These are phyloP conservation scores for Bidens hawaiensis DNA, from an alignment of 140 eudicot genomes.

Conservation along the genomic window DNA sequence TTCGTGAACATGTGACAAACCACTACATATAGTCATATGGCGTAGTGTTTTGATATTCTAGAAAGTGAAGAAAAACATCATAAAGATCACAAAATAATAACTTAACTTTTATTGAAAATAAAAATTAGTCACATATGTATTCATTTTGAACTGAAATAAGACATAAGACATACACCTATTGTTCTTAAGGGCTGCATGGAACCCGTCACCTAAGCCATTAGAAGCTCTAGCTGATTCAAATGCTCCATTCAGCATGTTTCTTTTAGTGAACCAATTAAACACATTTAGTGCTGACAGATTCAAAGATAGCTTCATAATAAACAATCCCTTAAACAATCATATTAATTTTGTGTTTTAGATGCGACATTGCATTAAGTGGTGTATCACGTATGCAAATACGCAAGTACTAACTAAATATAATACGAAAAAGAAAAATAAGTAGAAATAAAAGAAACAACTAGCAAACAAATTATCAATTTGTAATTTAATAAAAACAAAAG, in stretches of 20 bases:
- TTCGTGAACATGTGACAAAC: not conserved
- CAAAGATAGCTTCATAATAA: too few relatives aligned
- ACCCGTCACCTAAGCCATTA: too few relatives aligned
- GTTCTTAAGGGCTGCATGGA: too few relatives aligned
- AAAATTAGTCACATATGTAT: not conserved
- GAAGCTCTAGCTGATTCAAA: too few relatives aligned
- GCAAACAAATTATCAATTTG: not conserved
- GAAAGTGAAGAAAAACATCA: too few relatives aligned
- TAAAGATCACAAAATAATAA: not conserved
- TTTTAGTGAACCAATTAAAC: too few relatives aligned
- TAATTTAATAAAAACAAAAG: constrained; percentile 1
- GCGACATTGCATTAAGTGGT: too few relatives aligned
- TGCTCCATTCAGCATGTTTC: too few relatives aligned
- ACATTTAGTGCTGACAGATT: too few relatives aligned
- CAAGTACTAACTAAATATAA: too few relatives aligned
- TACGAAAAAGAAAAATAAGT: not conserved
- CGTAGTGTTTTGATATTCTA: not conserved
- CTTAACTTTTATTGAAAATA: too few relatives aligned
- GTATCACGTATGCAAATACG: not conserved
- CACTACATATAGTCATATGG: not conserved
- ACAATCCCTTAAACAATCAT: not conserved
- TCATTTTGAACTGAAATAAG: not conserved
- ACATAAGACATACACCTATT: not conserved
- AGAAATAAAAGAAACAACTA: not conserved
- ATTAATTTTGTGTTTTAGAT: not conserved